Evolutionary conservation across 768 basidiomycete genomes (phyloP), one percentile per base, ranked within the genome.

Genomic region (Mycena pura): DNA sequence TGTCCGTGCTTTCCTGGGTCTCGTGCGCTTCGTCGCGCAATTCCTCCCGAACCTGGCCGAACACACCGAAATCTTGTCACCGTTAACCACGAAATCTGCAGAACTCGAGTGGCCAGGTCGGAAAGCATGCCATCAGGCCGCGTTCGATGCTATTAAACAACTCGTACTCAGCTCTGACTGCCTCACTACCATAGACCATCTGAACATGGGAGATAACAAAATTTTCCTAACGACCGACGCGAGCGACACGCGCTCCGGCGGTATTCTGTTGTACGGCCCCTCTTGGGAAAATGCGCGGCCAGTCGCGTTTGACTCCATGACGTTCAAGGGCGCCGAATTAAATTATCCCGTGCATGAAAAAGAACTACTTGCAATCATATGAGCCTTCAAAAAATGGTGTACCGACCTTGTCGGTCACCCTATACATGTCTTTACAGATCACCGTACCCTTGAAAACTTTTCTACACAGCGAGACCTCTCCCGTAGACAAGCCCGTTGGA

Each of bases 201-300:
- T 68, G 0, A 63, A 76, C 21, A 65, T 67, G 6, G 64, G 63
- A 4, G 50, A 68, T 3, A 73, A 74, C 54, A 60, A 66, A n/a
- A 75, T 76, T 32, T 77, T 74, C 41, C 63, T 77, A 2, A 68
- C 68, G 3, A 61, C 57, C 13, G 72, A 76, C 50, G 73, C 74
- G 0, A 70, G 68, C 31, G 66, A 75, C 21, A 45, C 27, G 15
- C 40, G 69, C 8, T 69, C 69, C 0, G 74, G 76, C 7, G 75
- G 68, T 0, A 60, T 72, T 0, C 62, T 77, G 0, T 60, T 57
- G 0, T 75, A 56, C n/a, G 73, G 74, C 2, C 54, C 36, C 0
- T 70, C 68, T 34, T 15, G 32, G 39, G n/a, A n/a, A n/a, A n/a
- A 9, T 41, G 39, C 39, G 7, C 39, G 0, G 6, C 9, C 17